Base-by-base conservation (phyloP, 148 eudicot genomes). In the Tetragonia tetragonoides region DNA sequence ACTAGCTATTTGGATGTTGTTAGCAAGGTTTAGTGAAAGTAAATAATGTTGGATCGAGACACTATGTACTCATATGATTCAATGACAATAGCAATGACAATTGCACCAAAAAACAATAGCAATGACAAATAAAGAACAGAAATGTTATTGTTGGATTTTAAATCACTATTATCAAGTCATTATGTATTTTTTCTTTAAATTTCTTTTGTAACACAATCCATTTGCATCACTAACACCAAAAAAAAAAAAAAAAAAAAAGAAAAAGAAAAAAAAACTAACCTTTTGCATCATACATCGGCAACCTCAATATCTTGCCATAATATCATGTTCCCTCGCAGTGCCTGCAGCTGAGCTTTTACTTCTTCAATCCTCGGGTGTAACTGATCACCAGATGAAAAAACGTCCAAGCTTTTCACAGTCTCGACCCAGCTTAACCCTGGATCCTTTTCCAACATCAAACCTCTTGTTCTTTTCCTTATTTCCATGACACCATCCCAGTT, bases 381-480 rank as follows among this genome's bases (percentile, higher is more conserved):
- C 54, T 80, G 87, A 83, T 91, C 97, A 65, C 91, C 88, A 2
- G 93, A 90, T 77, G 90, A 89, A 78, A 89, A 93, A 44, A 87
- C 84, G 71, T 87, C 87, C 44, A 82, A 72, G 49, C 63, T 76
- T 72, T 87, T 83, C 3, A 24, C 49, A n/a, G 81, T 77, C 82
- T 90, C 90, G 17, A 90, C 79, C 98, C 97, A 94, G 80, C 98
- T 94, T 51, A 94, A 39, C 23, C 95, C 98, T 0, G 94, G 95
- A 46, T 92, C 93, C 68, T 88, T 92, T 23, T 89, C 92, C 77
- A 87, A 59, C 81, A 76, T 78, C 18, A 83, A 42, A 59, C 81
- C 83, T 78, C 87, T 79, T 68, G 87, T 80, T 72, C 80, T 90
- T 78, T 80, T 88, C 85, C 97, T 87, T 81, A 81, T 86, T 79